Conservation (phyloP, 2,329 filamentous ascomycete genomes). For the Fusarium siculi region DNA sequence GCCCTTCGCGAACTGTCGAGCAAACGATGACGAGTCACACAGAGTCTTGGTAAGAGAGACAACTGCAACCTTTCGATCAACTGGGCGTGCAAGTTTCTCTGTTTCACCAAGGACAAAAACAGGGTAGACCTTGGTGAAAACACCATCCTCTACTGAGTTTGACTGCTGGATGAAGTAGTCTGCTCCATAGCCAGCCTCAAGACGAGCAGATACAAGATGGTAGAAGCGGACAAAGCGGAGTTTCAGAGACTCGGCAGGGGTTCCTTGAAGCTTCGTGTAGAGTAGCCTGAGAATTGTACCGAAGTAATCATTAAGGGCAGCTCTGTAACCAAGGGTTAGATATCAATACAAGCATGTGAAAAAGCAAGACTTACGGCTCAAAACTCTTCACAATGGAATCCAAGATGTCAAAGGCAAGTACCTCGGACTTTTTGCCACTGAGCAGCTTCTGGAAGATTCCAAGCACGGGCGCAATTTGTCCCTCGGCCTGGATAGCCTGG, state of each 20-base stretch:
- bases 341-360: background rate
- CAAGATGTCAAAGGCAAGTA: conserved; percentile 88
- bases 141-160: conserved; percentile 81
- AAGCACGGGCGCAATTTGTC: conserved; percentile 88
- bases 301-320: conserved; percentile 79
- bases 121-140: conserved; percentile 88
- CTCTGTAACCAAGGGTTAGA: conserved; percentile 54
- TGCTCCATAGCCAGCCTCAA: conserved; percentile 84
- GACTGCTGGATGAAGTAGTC: conserved; percentile 91
- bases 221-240: conserved; percentile 93
- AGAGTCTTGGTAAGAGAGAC: conserved; percentile 94
- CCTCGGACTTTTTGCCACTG: conserved; percentile 83
- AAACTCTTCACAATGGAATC: conserved; percentile 82
- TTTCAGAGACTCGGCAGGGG: conserved; percentile 80
- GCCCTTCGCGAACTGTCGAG: conserved; percentile 83
- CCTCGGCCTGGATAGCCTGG: conserved; percentile 76
- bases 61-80: conserved; percentile 93
- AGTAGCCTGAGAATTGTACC: conserved; percentile 82
- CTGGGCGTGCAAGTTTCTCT: conserved; percentile 84
- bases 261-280: conserved; percentile 78
- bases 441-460: conserved; percentile 95
- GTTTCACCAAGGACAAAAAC: conserved; percentile 89
- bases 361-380: conserved; percentile 66
- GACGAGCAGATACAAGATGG: conserved; percentile 83
- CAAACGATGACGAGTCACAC: conserved; percentile 86